Evolutionary conservation across 2,329 filamentous ascomycete species (phyloP).

Genomic region (Cytospora chrysosperma): DNA sequence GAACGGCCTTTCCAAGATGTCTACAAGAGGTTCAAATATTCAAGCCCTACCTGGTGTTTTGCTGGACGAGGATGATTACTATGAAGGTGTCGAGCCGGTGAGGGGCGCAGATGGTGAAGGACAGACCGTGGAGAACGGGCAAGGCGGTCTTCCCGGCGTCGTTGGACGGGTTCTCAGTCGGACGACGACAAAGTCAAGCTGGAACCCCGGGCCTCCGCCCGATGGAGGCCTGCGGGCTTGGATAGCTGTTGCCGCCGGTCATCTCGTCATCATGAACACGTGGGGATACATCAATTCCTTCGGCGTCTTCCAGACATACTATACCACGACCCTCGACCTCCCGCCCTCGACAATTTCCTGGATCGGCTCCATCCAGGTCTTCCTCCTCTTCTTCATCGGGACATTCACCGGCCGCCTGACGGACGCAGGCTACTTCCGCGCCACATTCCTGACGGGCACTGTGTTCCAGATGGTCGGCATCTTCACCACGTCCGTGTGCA

Average conservation of each 20-base stretch:
- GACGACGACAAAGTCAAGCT: constrained; percentile 40
- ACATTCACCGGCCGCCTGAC: constrained; percentile 52
- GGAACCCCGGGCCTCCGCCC: constrained; percentile 47
- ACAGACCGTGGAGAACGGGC: constrained; percentile 23
- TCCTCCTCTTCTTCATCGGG: constrained; percentile 55
- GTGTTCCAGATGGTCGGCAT: constrained; percentile 45
- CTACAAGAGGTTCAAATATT: constrained; percentile 3
- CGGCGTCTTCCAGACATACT: constrained; percentile 56
- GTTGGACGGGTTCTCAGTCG: constrained; percentile 42
- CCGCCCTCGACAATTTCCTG: constrained; percentile 49
- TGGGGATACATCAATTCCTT: constrained; percentile 58
- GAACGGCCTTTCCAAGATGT: not conserved
- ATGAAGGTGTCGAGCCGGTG: not conserved
- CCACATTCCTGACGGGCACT: constrained; percentile 41
- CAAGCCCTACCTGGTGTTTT: constrained; percentile 11
- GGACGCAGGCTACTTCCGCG: constrained; percentile 53
- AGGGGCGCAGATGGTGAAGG: not conserved
- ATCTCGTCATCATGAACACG: constrained; percentile 51
- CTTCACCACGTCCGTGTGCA: constrained; percentile 45
- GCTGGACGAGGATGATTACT: not conserved
- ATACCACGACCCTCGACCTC: constrained; percentile 39
- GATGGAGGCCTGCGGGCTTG: constrained; percentile 51
- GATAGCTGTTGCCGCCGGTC: constrained; percentile 41
- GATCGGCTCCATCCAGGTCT: constrained; percentile 56
- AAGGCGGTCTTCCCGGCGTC: constrained; percentile 30